Evolutionary conservation across 2,329 filamentous ascomycete genomes (phyloP), one percentile per base, ranked within the genome.

Genomic region (Epichloe sp.): DNA sequence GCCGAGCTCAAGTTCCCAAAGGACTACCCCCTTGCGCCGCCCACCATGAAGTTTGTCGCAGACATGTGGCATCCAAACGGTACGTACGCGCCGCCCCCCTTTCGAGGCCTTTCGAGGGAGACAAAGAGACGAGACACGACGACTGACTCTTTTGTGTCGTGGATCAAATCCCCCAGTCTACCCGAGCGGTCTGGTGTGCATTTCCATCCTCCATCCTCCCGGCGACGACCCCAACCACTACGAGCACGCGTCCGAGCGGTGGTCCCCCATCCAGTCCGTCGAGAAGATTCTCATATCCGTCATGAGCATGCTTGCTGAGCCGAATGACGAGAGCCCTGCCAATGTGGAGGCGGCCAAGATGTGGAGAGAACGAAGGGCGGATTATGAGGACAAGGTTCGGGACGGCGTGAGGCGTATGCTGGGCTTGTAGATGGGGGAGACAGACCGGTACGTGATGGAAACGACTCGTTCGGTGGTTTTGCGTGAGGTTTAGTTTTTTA

Each of bases 161-260:
- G 26, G 10, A 31, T 31, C 8, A 31, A 31, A 21, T 21, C 3
- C 1, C 26, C 23, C 26, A 95, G 90, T 97, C 49, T 97, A 97
- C 66, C 79, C 85, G 15, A 91, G 85, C 65, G 91, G 91, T 56
- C 79, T 91, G 17, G 93, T 97, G 60, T 97, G 91, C 73, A 97
- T 97, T 63, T 95, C 88, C n/a, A 97, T 97, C 71, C 82, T 97
- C 2, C 91, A 97, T 69, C 85, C 91, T 3, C 91, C 91, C 3
- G 91, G 93, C 62, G 91, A 97, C 71, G 91, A 97, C 69, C 93
- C 93, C 50, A 96, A 96, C 72, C 90, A 95, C 74, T 97, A 97
- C 77, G 91, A 97, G 70, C 87, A 91, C 61, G 91, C 93, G 7
- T 89, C 86, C 1, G 93, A 97, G 73, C 83, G 91, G 56, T 97